Evolutionary conservation across 805 yeast species (phyloP), one percentile per base, ranked within the genome.

Genomic region (Cyberlindnera maclurae): DNA sequence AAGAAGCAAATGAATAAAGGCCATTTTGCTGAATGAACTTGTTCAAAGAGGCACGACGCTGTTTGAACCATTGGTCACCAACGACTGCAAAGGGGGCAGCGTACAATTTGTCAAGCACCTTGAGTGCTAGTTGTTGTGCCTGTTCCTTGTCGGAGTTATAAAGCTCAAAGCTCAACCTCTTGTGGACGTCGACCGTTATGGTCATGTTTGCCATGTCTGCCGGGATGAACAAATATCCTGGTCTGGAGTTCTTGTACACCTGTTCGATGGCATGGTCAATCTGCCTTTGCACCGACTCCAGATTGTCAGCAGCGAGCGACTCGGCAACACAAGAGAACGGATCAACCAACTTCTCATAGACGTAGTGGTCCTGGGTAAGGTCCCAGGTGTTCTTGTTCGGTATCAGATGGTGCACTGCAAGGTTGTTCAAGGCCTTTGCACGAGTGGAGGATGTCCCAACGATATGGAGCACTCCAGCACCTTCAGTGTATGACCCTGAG

Each of bases 401-500:
- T 41, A 77, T 64, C 52, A 79, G 57, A 56, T 79, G 77, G 53
- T 77, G 80, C 46, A 60, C 59, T 56, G 61, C 34, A 51, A 51
- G 34, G 45, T 53, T 10, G 53, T 57, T 42, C 39, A 15, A 1
- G 44, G 44, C 27, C 48, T 62, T 46, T 39, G 67, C 60, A 37
- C 59, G 50, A 1, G 63, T 58, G n/a, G 74, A 65, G 6, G 87
- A 77, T 43, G 85, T 78, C 17, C 96, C 96, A 8, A 89, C 95
- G 42, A 89, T 76, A 61, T 87, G 95, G 33, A 88, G 63, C 4
- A 87, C 65, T 0, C 95, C 95, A 33, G 81, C 82, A 48, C 72
- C 79, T 58, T 88, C 96, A 18, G 93, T 82, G 62, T 70, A 82
- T 1, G 95, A 76, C 27, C 96, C 95, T 26, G 86, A 71, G 30